These are phyloP conservation scores for Firmiana major DNA, from an alignment of 345 rosid genomes.

Conservation along the genomic window DNA sequence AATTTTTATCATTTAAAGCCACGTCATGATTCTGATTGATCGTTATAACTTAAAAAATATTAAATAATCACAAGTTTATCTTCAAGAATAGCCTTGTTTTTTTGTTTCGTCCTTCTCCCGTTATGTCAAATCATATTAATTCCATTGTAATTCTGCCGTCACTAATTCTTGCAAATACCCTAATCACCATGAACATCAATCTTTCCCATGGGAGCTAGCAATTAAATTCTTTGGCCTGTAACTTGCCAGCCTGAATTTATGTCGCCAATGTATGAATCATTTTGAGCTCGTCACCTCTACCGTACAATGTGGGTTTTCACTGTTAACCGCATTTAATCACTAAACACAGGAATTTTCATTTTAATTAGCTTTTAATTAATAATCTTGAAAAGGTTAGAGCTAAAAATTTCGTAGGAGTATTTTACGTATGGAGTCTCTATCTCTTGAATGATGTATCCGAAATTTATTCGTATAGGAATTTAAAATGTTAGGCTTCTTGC, in stretches of 20 bases:
- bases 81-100: neutral
- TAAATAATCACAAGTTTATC: neutral
- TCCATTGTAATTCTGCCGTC: neutral
- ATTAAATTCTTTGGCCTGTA: no score
- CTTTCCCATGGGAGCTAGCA: no score
- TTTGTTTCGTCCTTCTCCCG: neutral
- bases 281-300: neutral
- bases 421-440: no score
- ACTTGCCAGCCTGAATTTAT: no score
- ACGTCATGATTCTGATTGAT: neutral
- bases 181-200: neutral
- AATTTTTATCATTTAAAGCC: neutral
- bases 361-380: neutral
- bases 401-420: neutral
- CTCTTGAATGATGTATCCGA: no score
- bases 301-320: neutral
- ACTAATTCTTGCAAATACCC: neutral
- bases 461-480: no score
- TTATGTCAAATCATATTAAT: neutral
- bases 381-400: neutral
- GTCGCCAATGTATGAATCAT: neutral
- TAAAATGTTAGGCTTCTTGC: no score
- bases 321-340: neutral
- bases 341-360: neutral
- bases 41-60: no score